A percentile compares a stretch with the other conserved stretches of the same genome.
Conservation (phyloP, 2,329 filamentous ascomycete species). For the Penicillium paneum region DNA sequence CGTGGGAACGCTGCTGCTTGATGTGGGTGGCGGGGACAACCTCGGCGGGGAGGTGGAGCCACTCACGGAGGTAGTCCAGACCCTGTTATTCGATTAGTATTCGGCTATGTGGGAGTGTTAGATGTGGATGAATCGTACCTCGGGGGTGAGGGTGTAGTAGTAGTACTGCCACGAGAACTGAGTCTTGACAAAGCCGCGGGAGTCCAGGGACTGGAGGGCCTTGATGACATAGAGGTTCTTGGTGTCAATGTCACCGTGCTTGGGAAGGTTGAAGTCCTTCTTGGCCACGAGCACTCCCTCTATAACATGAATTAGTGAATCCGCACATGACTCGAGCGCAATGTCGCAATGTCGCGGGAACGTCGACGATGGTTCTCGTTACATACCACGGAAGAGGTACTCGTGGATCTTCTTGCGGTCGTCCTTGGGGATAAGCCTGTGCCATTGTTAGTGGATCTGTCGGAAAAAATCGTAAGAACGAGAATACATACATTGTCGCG, state of each 20-base stretch:
- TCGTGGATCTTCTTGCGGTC: constrained; percentile 99
- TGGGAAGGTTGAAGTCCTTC: constrained; percentile 98
- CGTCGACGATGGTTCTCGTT: constrained; percentile 18
- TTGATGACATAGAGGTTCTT: constrained; percentile 99
- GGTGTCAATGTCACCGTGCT: constrained; percentile 97
- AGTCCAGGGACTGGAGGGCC: constrained; percentile 96
- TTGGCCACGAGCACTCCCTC: constrained; percentile 89
- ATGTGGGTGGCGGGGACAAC: constrained; percentile 99
- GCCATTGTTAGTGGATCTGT: constrained; percentile 17
- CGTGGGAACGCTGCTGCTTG: constrained; percentile 99
- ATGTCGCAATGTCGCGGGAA: constrained; percentile 9
- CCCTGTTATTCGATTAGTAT: constrained; percentile 49
- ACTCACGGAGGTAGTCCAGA: constrained; percentile 99
- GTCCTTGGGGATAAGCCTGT: constrained; percentile 97
- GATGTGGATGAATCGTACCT: constrained; percentile 43
- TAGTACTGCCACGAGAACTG: constrained; percentile 99
- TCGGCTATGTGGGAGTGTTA: neutral
- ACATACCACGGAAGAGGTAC: constrained; percentile 91
- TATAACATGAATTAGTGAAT: constrained; percentile 33
- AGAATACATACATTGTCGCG: constrained; percentile 49
- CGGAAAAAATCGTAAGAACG: neutral
- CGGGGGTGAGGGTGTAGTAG: constrained; percentile 99
- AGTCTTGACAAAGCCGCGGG: constrained; percentile 98
- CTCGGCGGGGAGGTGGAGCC: constrained; percentile 99
- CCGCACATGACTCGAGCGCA: constrained; percentile 2